A percentile compares a stretch with the other conserved stretches of the same genome.
Evolutionary conservation across 441 rosid genomes (phyloP).

Genomic region (Euphorbia schlechtendalii): DNA sequence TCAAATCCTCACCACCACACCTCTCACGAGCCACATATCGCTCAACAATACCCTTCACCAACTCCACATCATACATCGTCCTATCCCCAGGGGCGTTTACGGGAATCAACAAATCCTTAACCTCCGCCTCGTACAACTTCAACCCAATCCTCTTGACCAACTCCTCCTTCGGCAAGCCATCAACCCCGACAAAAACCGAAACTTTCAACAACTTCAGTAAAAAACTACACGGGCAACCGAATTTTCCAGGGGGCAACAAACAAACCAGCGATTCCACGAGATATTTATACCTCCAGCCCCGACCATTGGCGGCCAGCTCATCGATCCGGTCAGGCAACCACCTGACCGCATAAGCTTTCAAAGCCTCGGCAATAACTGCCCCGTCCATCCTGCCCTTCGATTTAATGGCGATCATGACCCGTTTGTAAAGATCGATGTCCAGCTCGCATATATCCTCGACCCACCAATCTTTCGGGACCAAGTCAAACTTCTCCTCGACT

Average conservation of each 20-base stretch:
- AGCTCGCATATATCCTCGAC: conserved; percentile 90
- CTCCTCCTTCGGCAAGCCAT: conserved; percentile 44
- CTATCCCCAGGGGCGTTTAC: conserved; percentile 39
- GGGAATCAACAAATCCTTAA: conserved; percentile 58
- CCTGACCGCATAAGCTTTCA: conserved; percentile 62
- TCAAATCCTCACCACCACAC: conserved; percentile 25
- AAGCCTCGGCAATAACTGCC: conserved; percentile 65
- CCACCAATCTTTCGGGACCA: conserved; percentile 96
- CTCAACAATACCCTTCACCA: conserved; percentile 55
- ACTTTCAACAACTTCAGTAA: conserved; percentile 72
- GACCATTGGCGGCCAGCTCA: conserved; percentile 45
- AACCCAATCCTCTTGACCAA: conserved; percentile 52
- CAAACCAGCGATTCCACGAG: conserved; percentile 62
- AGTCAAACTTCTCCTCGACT: conserved; percentile 45
- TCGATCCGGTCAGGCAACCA: conserved; percentile 78
- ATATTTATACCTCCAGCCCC: conserved; percentile 40
- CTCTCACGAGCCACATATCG: conserved; percentile 42
- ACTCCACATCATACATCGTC: conserved; percentile 61
- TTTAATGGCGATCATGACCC: conserved; percentile 58
- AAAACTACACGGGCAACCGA: conserved; percentile 70
- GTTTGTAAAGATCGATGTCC: conserved; percentile 68
- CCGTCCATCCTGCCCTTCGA: conserved; percentile 82
- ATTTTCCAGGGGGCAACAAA: conserved; percentile 61
- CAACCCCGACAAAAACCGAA: conserved; percentile 53
- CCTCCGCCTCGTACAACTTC: conserved; percentile 69